These are phyloP conservation scores for Fusarium subglutinans DNA, from an alignment of 2,329 filamentous ascomycete genomes.

Conservation along the genomic window DNA sequence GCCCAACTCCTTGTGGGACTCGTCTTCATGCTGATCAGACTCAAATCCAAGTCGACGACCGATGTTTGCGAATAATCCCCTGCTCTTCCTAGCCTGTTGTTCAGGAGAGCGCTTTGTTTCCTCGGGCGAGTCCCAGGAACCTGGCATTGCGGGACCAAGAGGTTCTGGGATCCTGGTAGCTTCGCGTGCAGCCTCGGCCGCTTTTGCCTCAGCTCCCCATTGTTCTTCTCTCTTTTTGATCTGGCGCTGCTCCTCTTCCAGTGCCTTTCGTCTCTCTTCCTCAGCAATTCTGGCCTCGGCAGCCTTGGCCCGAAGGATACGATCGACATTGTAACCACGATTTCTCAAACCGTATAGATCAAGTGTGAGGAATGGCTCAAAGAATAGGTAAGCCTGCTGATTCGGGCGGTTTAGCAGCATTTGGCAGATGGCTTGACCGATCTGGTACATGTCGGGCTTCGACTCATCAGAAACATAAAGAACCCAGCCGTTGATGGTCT, in stretches of 20 bases:
- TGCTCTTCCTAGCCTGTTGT: conserved; percentile 54
- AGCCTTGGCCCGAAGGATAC: conserved; percentile 88
- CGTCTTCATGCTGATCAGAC: conserved; percentile 53
- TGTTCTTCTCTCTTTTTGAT: conserved; percentile 66
- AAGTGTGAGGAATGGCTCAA: conserved; percentile 90
- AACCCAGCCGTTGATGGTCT: conserved; percentile 64
- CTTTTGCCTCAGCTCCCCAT: conserved; percentile 51
- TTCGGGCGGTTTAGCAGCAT: conserved; percentile 83
- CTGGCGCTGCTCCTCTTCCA: conserved; percentile 76
- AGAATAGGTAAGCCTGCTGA: conserved; percentile 87
- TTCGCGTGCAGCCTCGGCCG: conserved; percentile 51
- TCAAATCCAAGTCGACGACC: conserved; percentile 76
- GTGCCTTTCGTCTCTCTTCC: conserved; percentile 77
- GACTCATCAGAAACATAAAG: conserved; percentile 78
- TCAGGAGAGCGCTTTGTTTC: conserved; percentile 48
- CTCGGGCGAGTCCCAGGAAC: conserved; percentile 76
- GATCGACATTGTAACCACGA: conserved; percentile 95
- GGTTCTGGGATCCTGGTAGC: conserved; percentile 54
- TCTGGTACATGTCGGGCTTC: conserved; percentile 86
- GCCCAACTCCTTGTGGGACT: conserved; percentile 53
- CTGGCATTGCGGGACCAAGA: conserved; percentile 70
- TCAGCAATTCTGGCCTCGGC: conserved; percentile 89
- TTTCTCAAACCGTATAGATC: conserved; percentile 83
- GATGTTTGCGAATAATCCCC: conserved; percentile 74
- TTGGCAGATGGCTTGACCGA: conserved; percentile 86